A percentile compares a stretch with the other conserved stretches of the same genome.
These are phyloP conservation scores for Aspergillus fumigatiaffinis DNA, from an alignment of 2,329 filamentous ascomycete genomes.

Conservation along the genomic window DNA sequence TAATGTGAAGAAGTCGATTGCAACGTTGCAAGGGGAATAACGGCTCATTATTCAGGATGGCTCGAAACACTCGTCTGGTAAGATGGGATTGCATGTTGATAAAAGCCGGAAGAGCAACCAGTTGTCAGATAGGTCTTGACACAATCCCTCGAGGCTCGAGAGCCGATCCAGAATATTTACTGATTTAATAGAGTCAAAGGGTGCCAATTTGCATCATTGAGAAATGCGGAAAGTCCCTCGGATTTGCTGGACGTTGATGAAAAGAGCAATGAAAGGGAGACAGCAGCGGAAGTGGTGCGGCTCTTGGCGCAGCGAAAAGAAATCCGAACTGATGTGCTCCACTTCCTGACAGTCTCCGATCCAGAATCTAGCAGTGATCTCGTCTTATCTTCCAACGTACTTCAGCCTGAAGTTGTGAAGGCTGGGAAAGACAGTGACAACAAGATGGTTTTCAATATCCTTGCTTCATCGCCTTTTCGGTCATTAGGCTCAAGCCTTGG, in stretches of 20 bases:
- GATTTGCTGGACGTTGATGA: background rate
- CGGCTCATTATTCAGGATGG: slow-evolving; percentile 44
- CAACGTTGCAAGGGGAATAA: slow-evolving; percentile 38
- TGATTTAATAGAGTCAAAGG: background rate
- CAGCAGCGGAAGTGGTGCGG: slow-evolving; percentile 16
- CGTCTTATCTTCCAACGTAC: background rate
- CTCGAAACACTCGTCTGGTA: slow-evolving; percentile 42
- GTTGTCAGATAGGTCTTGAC: background rate
- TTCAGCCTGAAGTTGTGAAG: background rate
- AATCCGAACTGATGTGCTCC: slow-evolving; percentile 18
- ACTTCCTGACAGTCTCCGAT: slow-evolving; percentile 3
- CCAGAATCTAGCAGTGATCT: background rate
- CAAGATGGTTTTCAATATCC: slow-evolving; percentile 28
- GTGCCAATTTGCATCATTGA: background rate
- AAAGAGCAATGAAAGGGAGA: slow-evolving; percentile 3
- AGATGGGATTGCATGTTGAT: slow-evolving; percentile 43
- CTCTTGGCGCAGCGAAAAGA: slow-evolving; percentile 31
- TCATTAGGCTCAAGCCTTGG: slow-evolving; percentile 18
- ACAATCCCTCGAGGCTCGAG: background rate
- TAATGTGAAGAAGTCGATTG: slow-evolving; percentile 29
- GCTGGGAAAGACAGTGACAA: background rate
- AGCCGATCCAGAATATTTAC: background rate
- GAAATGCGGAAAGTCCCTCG: background rate
- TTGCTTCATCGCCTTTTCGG: slow-evolving; percentile 26
- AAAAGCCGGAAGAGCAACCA: background rate